Evolutionary conservation across 495 filamentous ascomycete species (phyloP).

Genomic region (Penicillium fimorum): DNA sequence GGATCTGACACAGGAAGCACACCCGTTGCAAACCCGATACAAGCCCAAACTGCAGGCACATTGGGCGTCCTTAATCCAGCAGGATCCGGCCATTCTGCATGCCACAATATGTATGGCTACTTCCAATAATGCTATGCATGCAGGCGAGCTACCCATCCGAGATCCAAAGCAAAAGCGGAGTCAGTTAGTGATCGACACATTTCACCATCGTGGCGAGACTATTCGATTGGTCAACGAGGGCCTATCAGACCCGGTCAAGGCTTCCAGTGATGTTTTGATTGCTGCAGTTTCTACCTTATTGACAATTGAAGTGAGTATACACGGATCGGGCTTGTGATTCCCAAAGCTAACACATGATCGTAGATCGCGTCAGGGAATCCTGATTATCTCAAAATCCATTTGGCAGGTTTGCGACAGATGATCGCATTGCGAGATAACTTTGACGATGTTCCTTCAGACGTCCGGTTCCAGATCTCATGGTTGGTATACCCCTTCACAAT

Average conservation of each 20-base stretch:
- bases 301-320: constrained; percentile 44
- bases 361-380: constrained; percentile 47
- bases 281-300: constrained; percentile 45
- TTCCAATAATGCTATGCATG: constrained; percentile 40
- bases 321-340: not conserved
- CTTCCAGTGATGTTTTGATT: constrained; percentile 46
- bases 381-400: constrained; percentile 48
- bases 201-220: constrained; percentile 48
- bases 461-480: constrained; percentile 51
- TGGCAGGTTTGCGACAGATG: constrained; percentile 49
- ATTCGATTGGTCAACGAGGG: constrained; percentile 47
- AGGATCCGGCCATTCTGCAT: constrained; percentile 43
- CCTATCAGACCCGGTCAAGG: constrained; percentile 43
- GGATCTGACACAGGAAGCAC: constrained; percentile 41
- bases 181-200: constrained; percentile 41
- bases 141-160: constrained; percentile 39
- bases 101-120: constrained; percentile 45
- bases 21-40: constrained; percentile 42
- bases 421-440: constrained; percentile 44
- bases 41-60: constrained; percentile 40
- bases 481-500: constrained; percentile 15
- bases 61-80: constrained; percentile 42
- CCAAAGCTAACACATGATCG: not conserved
- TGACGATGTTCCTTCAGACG: constrained; percentile 39
- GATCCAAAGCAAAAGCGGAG: constrained; percentile 39